Base-by-base conservation (phyloP, 2,329 filamentous ascomycete species). In the Sclerotinia minor region DNA sequence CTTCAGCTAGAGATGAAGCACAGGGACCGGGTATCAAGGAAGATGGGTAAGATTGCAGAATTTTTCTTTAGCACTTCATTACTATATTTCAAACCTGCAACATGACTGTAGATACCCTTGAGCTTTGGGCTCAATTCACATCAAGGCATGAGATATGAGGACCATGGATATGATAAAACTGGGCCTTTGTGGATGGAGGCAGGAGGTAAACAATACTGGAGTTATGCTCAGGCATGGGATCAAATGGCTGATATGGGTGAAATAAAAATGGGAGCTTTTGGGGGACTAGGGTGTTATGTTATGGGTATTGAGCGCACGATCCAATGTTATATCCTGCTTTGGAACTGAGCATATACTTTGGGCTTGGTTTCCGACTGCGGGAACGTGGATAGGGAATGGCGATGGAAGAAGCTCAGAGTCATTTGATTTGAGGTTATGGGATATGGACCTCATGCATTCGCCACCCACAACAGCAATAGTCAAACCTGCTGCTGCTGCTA, bases 11-110 rank as follows among this genome's bases (percentile, higher is more conserved):
- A 7, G 74, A 77, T 67, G 78, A 80, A 60, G 67, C 76, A 57
- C 81, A 82, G 72, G 87, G 85, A 69, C 87, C 91, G 70, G 90
- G 89, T 69, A 91, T 94, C 68, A 96, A 96, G 80, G 92, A 96
- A 86, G 92, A 96, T 78, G 92, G 92, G 92, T 96, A 89, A 94
- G 92, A 87, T 73, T 67, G 49, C 55, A 67, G 21, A 60, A 13
- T 61, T 67, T 67, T 67, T 60, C 21, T 53, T 67, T 49, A 73
- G 67, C 68, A 72, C 75, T 71, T 73, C 74, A 69, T 59, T 59
- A 47, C 68, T 59, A 68, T 64, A 64, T 68, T 59, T 45, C 64
- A 49, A 52, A 64, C 35, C 63, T 59, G 57, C 58, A 67, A 69
- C 60, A 68, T 71, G 69, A 70, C 50, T 26, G 44, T 71, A 70